These are phyloP conservation scores for Tolypocladium tropicale DNA, from an alignment of 2,329 filamentous ascomycete species.

Conservation along the genomic window DNA sequence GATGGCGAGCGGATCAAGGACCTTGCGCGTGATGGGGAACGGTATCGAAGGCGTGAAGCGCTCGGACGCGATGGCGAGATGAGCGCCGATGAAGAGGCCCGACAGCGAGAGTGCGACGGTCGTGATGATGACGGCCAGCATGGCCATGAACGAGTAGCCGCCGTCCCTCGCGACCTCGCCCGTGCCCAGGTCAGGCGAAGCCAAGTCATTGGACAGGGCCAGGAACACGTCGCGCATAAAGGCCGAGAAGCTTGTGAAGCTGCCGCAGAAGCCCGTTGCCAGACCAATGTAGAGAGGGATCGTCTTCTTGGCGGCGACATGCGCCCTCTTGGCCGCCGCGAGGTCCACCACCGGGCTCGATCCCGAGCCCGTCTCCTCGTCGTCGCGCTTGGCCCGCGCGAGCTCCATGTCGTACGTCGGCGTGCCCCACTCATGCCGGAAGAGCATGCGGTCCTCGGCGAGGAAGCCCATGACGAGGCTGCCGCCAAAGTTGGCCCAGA, in stretches of 20 bases:
- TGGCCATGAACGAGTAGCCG: constrained; percentile 75
- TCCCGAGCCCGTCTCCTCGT: constrained; percentile 25
- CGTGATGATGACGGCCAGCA: constrained; percentile 62
- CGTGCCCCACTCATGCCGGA: constrained; percentile 55
- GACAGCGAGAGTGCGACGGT: constrained; percentile 62
- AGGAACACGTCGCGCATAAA: constrained; percentile 77
- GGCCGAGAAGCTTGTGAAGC: constrained; percentile 80
- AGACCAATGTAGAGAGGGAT: constrained; percentile 83
- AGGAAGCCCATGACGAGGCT: constrained; percentile 80
- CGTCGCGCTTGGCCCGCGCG: constrained; percentile 19
- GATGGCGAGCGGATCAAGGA: constrained; percentile 54
- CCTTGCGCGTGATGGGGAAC: constrained; percentile 41
- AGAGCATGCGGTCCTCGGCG: constrained; percentile 65
- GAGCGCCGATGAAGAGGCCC: constrained; percentile 62
- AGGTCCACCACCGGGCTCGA: constrained; percentile 11
- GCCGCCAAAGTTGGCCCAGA: constrained; percentile 85
- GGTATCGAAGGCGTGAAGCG: constrained; percentile 50
- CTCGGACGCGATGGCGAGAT: constrained; percentile 57
- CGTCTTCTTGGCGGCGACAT: constrained; percentile 64
- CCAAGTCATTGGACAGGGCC: constrained; percentile 64
- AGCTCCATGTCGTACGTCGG: constrained; percentile 26
- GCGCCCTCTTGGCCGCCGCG: constrained; percentile 41
- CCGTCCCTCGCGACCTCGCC: constrained; percentile 43
- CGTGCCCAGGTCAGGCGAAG: constrained; percentile 23
- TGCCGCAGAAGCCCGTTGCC: constrained; percentile 79